These are phyloP conservation scores for Bertia moriformis DNA, from an alignment of 2,329 filamentous ascomycete genomes.

Conservation along the genomic window DNA sequence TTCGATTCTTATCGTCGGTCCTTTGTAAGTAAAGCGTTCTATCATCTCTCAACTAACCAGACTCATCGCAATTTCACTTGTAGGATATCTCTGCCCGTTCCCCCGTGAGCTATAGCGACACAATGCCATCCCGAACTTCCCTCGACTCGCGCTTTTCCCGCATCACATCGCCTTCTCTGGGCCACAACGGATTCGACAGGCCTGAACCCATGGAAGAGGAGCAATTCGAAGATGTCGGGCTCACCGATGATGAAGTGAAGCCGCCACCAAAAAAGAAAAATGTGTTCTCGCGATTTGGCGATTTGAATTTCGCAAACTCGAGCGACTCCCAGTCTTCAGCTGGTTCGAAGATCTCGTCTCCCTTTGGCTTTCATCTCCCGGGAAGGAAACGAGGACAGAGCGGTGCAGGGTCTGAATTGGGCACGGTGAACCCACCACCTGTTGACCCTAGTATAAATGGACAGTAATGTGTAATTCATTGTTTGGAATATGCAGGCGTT, in stretches of 20 bases:
- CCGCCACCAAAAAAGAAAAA: slow-evolving; percentile 65
- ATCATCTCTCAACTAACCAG: no score
- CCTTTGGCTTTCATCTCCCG: slow-evolving; percentile 19
- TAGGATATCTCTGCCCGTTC: slow-evolving; percentile 85
- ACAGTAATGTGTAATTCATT: no score
- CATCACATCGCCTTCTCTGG: slow-evolving; percentile 43
- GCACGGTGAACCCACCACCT: slow-evolving; percentile 38
- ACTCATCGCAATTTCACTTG: no score
- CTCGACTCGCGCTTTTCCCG: slow-evolving; percentile 61
- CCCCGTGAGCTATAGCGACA: slow-evolving; percentile 48
- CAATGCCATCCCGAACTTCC: slow-evolving; percentile 54
- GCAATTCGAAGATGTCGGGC: slow-evolving; percentile 76
- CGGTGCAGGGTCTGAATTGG: slow-evolving; percentile 58
- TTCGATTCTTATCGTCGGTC: slow-evolving; percentile 94
- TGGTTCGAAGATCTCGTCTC: slow-evolving; percentile 12
- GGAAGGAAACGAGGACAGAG: slow-evolving; percentile 56
- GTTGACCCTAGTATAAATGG: no score
- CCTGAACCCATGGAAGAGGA: slow-evolving; percentile 60
- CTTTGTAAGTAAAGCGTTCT: slow-evolving; percentile 53
- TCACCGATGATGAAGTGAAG: slow-evolving; percentile 62
- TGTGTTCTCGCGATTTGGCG: slow-evolving; percentile 70
- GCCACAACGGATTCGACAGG: slow-evolving; percentile 39
- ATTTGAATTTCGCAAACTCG: no score
- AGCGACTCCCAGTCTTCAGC: slow-evolving; percentile 8
- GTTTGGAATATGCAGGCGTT: no score